phyloP scores from a whole-genome alignment of 2,329 filamentous ascomycete species.

The Aurifilum marmelostoma region DNA sequence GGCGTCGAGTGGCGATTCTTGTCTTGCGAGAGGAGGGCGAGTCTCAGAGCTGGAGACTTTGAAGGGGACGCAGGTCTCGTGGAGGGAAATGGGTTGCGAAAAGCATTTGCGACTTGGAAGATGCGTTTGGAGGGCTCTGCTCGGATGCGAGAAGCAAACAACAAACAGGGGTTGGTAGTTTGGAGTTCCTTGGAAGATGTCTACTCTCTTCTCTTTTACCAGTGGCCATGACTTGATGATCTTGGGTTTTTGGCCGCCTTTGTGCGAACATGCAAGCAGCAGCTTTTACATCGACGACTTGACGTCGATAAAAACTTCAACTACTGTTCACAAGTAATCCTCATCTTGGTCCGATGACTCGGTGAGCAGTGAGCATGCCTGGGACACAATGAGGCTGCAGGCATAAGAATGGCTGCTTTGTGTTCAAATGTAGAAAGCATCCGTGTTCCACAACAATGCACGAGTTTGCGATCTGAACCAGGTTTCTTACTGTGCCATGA shows the following conservation, averaged over 20 bases:
- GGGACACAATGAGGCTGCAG: not conserved
- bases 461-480: not conserved
- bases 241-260: not conserved
- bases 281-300: not conserved
- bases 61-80: not conserved
- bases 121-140: not conserved
- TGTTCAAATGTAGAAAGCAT: not conserved
- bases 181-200: not conserved
- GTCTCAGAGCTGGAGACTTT: not conserved
- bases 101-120: not conserved
- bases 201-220: not conserved
- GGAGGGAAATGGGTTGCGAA: not conserved
- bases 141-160: not conserved
- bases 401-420: not conserved
- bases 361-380: not conserved
- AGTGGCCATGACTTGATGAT: slow-evolving; percentile 7
- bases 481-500: not conserved
- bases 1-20: not conserved
- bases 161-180: not conserved
- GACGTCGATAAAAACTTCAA: not conserved
- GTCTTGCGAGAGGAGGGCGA: not conserved
- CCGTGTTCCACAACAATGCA: not conserved
- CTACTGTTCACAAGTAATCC: too few species aligned
- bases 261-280: not conserved
- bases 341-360: not conserved